Conservation (phyloP, 2,329 filamentous ascomycete genomes). For the Pyricularia sp. region DNA sequence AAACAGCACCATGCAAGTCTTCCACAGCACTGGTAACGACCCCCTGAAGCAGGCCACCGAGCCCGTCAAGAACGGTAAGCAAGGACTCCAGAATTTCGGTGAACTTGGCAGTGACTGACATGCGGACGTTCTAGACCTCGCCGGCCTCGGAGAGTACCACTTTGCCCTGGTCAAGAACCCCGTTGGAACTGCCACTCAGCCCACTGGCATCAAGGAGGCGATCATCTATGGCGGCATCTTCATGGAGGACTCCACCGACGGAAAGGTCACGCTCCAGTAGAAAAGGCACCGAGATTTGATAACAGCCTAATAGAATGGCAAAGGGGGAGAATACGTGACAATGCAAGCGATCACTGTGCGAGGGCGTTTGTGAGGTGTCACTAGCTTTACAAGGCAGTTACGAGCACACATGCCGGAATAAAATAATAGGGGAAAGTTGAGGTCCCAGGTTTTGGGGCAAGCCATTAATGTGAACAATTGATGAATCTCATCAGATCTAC, state of each 20-base stretch:
- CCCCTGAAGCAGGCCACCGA: conserved; percentile 1
- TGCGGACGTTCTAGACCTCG: not conserved
- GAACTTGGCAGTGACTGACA: not conserved
- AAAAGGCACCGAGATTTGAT: too few species aligned
- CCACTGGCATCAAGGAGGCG: conserved; percentile 1
- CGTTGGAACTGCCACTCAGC: not conserved
- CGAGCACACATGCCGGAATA: too few species aligned
- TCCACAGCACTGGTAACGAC: conserved; percentile 3
- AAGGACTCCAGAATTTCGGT: not conserved
- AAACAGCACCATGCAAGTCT: conserved; percentile 4
- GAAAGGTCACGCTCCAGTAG: conserved; percentile 1
- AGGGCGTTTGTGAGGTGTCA: too few species aligned
- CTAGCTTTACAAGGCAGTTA: too few species aligned
- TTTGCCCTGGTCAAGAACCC: conserved; percentile 5
- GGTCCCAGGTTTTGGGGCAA: too few species aligned
- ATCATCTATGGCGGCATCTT: conserved; percentile 5
- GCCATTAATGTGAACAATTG: too few species aligned
- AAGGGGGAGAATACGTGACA: too few species aligned
- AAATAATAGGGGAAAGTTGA: too few species aligned
- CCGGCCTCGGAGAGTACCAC: conserved; percentile 3
- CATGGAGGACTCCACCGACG: conserved; percentile 4
- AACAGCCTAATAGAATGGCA: too few species aligned
- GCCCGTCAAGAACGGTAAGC: not conserved
- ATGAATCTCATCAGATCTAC: too few species aligned
- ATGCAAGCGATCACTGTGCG: too few species aligned